Evolutionary conservation across 1,284 basidiomycete genomes (phyloP), one percentile per base, ranked within the genome.

Genomic region (Cryptococcus floricola): DNA sequence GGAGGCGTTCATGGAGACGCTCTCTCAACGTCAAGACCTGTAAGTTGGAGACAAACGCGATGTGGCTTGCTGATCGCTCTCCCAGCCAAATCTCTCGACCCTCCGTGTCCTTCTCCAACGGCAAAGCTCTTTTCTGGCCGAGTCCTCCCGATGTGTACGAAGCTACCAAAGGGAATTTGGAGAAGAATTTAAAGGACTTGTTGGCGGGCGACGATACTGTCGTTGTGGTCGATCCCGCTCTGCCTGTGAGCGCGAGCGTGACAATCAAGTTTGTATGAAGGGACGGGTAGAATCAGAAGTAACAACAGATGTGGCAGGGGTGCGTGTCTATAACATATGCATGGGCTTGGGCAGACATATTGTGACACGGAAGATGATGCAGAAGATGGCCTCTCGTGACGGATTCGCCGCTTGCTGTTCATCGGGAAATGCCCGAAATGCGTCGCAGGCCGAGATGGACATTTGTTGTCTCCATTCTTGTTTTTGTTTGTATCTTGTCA

Each of bases 31-130:
- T 64, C 89, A 93, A 68, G 88, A 91, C 60, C 86, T 96, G 92
- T 93, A 69, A 64, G 88, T 80, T 8, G 39, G 23, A 27, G 4
- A 18, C 23, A 14, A 12, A 16, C 48, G 25, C n/a, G 14, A 49
- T 12, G 18, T 28, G 34, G 8, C 5, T 45, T 23, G 25, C 39
- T 50, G 18, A 58, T 60, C 8, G 10, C n/a, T 19, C 16, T 47
- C 6, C 14, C 70, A 96, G 93, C 63, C 93, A 96, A 84, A 87
- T 96, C 77, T 93, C 92, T 79, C 90, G 86, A 69, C 92, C 93
- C 0, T 94, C 91, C 0, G 74, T 96, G 43, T 88, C 88, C 13
- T 68, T 83, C 84, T 18, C 79, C 77, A 57, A 68, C 14, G 70
- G 78, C 12, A 83, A 81, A 60, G 87, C 87, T 52, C 84, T 99